A percentile compares a stretch with the other conserved stretches of the same genome.
Evolutionary conservation across 2,329 filamentous ascomycete genomes (phyloP).

Genomic region (Epichloe brachyelytri): DNA sequence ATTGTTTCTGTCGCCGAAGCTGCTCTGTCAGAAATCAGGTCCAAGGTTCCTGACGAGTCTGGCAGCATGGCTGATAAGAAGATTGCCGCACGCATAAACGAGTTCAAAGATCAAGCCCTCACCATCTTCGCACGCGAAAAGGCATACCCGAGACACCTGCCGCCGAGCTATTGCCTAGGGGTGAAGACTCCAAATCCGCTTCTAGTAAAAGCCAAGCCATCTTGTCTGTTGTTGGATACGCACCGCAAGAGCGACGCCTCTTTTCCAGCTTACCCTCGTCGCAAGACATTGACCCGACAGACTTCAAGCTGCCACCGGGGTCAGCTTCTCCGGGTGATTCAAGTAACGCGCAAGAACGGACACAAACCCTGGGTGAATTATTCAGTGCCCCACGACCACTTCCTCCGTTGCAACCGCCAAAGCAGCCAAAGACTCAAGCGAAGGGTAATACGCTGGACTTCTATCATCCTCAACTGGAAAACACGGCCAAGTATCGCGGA

Average conservation of each 20-base stretch:
- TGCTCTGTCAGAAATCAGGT: constrained; percentile 34
- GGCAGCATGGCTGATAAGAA: constrained; percentile 20
- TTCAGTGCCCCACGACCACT: constrained; percentile 57
- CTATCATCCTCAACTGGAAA: constrained; percentile 39
- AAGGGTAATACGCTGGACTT: constrained; percentile 45
- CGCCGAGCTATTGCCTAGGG: constrained; percentile 25
- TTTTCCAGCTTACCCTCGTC: constrained; percentile 64
- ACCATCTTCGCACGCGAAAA: constrained; percentile 50
- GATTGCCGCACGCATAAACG: constrained; percentile 31
- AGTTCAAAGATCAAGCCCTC: constrained; percentile 51
- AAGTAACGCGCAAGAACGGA: constrained; percentile 30
- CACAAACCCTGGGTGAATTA: constrained; percentile 57
- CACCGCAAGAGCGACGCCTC: constrained; percentile 60
- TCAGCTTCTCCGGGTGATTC: constrained; percentile 35
- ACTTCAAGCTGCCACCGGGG: constrained; percentile 54
- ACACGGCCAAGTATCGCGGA: constrained; percentile 39
- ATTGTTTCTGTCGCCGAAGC: constrained; percentile 35
- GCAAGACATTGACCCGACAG: constrained; percentile 17
- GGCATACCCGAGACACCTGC: constrained; percentile 28
- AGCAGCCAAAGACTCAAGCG: constrained; percentile 56
- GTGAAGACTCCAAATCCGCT: constrained; percentile 25
- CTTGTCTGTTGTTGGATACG: constrained; percentile 65
- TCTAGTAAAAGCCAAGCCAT: constrained; percentile 40
- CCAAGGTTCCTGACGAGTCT: constrained; percentile 16
- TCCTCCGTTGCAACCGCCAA: constrained; percentile 56